phyloP scores from a whole-genome alignment of 1,284 basidiomycete genomes.

The Cutaneotrichosporon mucoides region DNA sequence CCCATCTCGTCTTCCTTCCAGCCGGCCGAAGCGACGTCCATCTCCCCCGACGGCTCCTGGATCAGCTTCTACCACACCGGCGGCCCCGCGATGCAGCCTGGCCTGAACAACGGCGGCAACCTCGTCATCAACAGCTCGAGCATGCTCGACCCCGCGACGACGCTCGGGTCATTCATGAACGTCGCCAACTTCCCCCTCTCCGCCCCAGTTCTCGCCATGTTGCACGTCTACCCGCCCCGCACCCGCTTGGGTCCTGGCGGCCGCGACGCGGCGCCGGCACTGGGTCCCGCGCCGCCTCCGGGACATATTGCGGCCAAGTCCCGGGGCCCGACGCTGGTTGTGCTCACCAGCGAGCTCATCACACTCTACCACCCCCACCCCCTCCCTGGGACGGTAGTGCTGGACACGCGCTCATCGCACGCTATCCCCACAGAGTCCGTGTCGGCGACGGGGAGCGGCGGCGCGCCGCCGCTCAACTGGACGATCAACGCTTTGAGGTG shows the following conservation, averaged over 20 bases:
- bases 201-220: conserved; percentile 23
- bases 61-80: conserved; percentile 18
- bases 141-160: conserved; percentile 26
- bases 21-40: conserved; percentile 20
- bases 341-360: conserved; percentile 26
- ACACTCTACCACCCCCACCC: conserved; percentile 29
- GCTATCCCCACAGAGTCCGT: conserved; percentile 10
- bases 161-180: conserved; percentile 17
- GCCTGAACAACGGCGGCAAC: conserved; percentile 11
- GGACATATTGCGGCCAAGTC: conserved; percentile 10
- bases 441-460: conserved; percentile 6
- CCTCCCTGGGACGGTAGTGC: conserved; percentile 10
- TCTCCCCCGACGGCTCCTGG: conserved; percentile 39
- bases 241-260: conserved; percentile 16
- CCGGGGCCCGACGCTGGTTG: conserved; percentile 29
- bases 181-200: conserved; percentile 26
- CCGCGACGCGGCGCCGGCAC: conserved; percentile 14
- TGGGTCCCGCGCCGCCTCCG: conserved; percentile 28
- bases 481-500: conserved; percentile 27
- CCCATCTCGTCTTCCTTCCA: conserved; percentile 21
- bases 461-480: conserved; percentile 18
- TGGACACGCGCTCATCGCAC: conserved; percentile 16
- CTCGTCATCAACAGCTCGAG: conserved; percentile 20
- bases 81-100: conserved; percentile 1
- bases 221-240: conserved; percentile 33